Conservation (phyloP, 306 rosid genomes). For the Dalbergia cultrata region DNA sequence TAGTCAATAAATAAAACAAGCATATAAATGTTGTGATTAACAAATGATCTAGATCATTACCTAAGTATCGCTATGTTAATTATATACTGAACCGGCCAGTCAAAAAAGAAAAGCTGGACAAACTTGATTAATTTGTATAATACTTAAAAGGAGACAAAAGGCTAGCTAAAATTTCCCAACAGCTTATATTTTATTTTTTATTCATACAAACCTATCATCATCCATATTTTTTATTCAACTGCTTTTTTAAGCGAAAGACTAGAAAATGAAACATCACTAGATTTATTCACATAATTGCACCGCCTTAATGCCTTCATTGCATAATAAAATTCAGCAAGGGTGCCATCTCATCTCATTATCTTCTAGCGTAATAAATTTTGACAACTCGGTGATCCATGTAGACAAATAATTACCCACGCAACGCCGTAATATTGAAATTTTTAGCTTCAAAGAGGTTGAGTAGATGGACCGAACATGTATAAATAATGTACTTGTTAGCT, state of each 20-base stretch:
- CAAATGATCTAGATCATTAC: no score
- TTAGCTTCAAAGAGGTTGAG: constrained; percentile 29
- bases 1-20: no score
- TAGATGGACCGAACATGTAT: constrained; percentile 32
- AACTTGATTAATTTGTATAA: no score
- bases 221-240: not conserved
- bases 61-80: no score
- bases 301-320: constrained; percentile 35
- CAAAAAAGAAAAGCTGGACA: no score
- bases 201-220: not conserved
- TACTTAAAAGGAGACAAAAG: not conserved
- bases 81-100: no score
- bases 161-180: not conserved
- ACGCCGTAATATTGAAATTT: not conserved
- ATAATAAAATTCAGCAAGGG: constrained; percentile 24
- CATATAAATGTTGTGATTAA: no score
- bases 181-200: no score
- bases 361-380: constrained; percentile 8
- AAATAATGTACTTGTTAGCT: not conserved
- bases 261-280: not conserved
- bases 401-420: constrained; percentile 24
- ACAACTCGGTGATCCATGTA: not conserved
- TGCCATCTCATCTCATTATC: constrained; percentile 38
- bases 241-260: constrained; percentile 14
- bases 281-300: constrained; percentile 38